Evolutionary conservation across 345 rosid species (phyloP), one percentile per base, ranked within the genome.

Genomic region (Pistacia integerrima): DNA sequence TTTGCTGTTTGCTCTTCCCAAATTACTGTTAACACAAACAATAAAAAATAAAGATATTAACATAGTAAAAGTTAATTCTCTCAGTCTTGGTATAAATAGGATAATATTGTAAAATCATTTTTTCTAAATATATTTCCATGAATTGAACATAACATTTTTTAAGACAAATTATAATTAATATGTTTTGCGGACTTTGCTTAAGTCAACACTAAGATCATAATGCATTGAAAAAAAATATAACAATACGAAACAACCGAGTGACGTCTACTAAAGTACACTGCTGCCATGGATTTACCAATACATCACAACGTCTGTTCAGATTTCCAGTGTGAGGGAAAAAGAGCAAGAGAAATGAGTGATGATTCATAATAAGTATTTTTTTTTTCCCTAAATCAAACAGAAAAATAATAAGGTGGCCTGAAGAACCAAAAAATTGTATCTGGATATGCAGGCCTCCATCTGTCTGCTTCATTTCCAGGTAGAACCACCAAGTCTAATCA

Each of bases 401-500:
- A 46, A 57, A 46, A 67, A 49, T 49, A 49, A 13, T 49, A 9
- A 25, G 38, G 44, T 16, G 11, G 18, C 72, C 59, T 17, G 68
- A 11, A 35, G 11, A 64, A 10, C 44, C 59, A 68, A 51, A 51
- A 51, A 8, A 25, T 69, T 5, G 46, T 28, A 16, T 16, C 44
- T 49, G 72, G 44, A 55, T 13, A 12, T 49, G 68, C 25, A 25
- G 4, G 33, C 54, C 17, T 9, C 5, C 4, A 12, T 28, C 3
- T 64, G 16, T 18, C 17, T 1, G 44, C 41, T 54, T 22, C 85
- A 91, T 75, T 83, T 93, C 98, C 98, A 93, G 12, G 85, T 74
- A 72, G 92, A 87, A 56, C 93, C 98, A 59, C 99, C 98, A 41
- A 96, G 95, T 83, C 95, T 89, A 14, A 96, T 87, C 64, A 96